Conservation (phyloP, 768 basidiomycete species). For the Leccinum subtestaceum region DNA sequence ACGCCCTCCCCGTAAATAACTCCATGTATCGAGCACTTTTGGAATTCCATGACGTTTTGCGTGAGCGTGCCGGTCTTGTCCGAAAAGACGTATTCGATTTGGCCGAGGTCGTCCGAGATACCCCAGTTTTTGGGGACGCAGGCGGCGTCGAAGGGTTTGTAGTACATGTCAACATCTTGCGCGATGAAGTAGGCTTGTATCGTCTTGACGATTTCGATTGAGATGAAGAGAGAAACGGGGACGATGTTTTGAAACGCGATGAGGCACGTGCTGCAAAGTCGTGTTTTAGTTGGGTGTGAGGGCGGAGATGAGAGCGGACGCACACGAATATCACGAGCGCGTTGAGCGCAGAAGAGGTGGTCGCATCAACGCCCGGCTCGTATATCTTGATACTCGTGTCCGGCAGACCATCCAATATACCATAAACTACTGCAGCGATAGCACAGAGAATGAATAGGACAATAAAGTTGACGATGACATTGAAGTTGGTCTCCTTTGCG, state of each 20-base stretch:
- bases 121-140: constrained; percentile 98
- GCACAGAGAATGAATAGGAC: constrained; percentile 76
- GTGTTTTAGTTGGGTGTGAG: constrained; percentile 2
- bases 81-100: constrained; percentile 93
- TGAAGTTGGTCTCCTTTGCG: constrained; percentile 97
- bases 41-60: constrained; percentile 98
- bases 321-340: constrained; percentile 90
- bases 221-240: constrained; percentile 93
- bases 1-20: constrained; percentile 88
- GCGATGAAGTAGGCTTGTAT: constrained; percentile 97
- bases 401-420: constrained; percentile 57
- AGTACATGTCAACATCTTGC: constrained; percentile 97
- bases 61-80: constrained; percentile 98
- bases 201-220: constrained; percentile 97
- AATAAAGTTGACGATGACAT: constrained; percentile 91
- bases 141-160: constrained; percentile 76
- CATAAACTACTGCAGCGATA: constrained; percentile 72
- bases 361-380: constrained; percentile 63
- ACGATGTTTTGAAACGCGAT: constrained; percentile 98
- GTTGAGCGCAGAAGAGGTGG: constrained; percentile 61
- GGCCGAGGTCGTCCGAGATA: constrained; percentile 96
- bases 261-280: constrained; percentile 67
- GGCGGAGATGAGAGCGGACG: constrained; percentile 31
- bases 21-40: constrained; percentile 88
- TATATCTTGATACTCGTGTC: constrained; percentile 71